These are phyloP conservation scores for Luzula sylvatica DNA, from an alignment of 176 grass and related monocot species.

Conservation along the genomic window DNA sequence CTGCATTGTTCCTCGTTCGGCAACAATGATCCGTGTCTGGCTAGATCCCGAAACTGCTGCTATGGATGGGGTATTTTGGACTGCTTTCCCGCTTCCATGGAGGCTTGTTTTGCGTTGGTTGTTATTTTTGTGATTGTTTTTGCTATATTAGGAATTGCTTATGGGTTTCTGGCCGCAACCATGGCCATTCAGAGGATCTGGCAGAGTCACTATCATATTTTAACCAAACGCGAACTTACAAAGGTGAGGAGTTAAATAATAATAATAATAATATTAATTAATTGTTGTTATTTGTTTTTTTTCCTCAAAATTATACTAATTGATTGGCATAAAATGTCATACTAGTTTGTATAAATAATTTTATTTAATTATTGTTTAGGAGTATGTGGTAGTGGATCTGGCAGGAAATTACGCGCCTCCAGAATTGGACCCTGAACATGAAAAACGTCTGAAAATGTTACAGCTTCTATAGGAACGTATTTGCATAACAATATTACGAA, in stretches of 20 bases:
- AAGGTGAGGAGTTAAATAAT: slow-evolving; percentile 59
- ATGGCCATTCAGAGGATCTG: slow-evolving; percentile 92
- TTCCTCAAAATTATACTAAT: neutral
- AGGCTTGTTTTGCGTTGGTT: slow-evolving; percentile 87
- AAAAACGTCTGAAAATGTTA: slow-evolving; percentile 72
- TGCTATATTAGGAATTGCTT: slow-evolving; percentile 78
- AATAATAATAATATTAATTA: neutral
- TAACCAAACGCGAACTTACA: slow-evolving; percentile 89
- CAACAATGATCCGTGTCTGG: slow-evolving; percentile 69
- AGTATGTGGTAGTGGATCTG: slow-evolving; percentile 89
- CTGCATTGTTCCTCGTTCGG: slow-evolving; percentile 77
- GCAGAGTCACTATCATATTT: slow-evolving; percentile 96
- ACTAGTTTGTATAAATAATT: too few relatives aligned
- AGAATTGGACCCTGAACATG: slow-evolving; percentile 77
- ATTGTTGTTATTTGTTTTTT: too few relatives aligned
- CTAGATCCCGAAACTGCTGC: slow-evolving; percentile 93
- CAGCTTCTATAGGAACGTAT: slow-evolving; percentile 53
- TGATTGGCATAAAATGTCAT: neutral
- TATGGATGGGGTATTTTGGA: slow-evolving; percentile 97
- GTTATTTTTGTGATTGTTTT: slow-evolving; percentile 80
- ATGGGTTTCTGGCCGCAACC: slow-evolving; percentile 72
- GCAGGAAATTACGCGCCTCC: slow-evolving; percentile 56
- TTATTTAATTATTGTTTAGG: slow-evolving; percentile 27
- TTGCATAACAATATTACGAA: neutral
- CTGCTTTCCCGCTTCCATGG: slow-evolving; percentile 82